Conservation (phyloP, 2,329 filamentous ascomycete genomes). For the Diaporthe sp. region DNA sequence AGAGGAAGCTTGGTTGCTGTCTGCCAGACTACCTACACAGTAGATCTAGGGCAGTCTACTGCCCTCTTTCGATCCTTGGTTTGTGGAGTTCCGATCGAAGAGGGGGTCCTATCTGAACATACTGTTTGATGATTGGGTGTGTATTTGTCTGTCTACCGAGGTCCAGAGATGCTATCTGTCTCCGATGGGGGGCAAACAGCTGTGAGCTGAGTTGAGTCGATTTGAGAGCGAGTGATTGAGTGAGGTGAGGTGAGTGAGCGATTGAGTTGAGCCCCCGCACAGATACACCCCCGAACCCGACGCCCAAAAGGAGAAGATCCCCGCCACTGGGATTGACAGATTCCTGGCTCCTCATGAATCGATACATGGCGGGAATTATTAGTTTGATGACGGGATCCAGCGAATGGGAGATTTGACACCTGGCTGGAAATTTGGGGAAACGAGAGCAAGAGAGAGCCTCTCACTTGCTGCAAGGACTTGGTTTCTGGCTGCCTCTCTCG, state of each 20-base stretch:
- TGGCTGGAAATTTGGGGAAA: conserved; percentile 24
- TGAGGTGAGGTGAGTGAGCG: neutral
- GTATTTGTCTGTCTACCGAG: neutral
- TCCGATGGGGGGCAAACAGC: neutral
- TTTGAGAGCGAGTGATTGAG: neutral
- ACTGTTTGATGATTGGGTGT: neutral
- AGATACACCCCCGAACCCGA: conserved; percentile 9
- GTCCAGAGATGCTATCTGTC: neutral
- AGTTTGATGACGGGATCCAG: conserved; percentile 23
- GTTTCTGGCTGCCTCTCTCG: conserved; percentile 17
- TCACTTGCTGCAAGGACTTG: neutral
- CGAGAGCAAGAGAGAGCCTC: too few species aligned
- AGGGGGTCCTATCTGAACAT: neutral
- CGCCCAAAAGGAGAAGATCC: conserved; percentile 27
- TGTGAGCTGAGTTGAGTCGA: neutral
- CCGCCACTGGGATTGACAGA: conserved; percentile 32
- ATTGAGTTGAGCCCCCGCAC: conserved; percentile 19
- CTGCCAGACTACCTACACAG: neutral
- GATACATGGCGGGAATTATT: conserved; percentile 16
- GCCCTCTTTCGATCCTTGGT: neutral
- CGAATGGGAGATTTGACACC: conserved; percentile 31
- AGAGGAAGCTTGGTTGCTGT: conserved; percentile 1
- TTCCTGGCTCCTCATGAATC: conserved; percentile 26
- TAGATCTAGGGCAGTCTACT: neutral
- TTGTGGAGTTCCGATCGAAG: neutral